A percentile compares a stretch with the other conserved stretches of the same genome.
These are phyloP conservation scores for Cyphellophora attinorum DNA, from an alignment of 2,329 filamentous ascomycete species.

Conservation along the genomic window DNA sequence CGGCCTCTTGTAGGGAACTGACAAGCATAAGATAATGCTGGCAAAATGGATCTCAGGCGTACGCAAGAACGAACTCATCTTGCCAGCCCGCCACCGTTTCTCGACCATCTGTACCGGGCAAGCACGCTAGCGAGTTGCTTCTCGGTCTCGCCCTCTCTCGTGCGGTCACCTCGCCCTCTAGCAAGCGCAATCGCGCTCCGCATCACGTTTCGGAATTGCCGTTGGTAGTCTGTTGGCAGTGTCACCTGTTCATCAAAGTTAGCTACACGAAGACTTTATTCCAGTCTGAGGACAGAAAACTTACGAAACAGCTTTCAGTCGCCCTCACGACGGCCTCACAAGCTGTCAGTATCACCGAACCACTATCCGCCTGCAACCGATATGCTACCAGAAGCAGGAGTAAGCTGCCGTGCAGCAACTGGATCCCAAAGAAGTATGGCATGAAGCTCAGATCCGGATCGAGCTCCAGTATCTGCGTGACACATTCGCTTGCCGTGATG, in stretches of 20 bases:
- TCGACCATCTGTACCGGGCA: slow-evolving; percentile 46
- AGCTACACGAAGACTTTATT: no score
- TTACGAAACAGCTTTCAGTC: slow-evolving; percentile 39
- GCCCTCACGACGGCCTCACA: slow-evolving; percentile 43
- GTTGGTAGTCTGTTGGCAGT: slow-evolving; percentile 41
- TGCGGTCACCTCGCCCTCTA: slow-evolving; percentile 26
- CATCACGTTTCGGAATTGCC: slow-evolving; percentile 47
- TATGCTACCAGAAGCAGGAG: slow-evolving; percentile 41
- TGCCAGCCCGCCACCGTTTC: slow-evolving; percentile 29
- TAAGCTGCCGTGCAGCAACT: slow-evolving; percentile 42
- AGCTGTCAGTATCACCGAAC: slow-evolving; percentile 31
- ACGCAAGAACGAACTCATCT: slow-evolving; percentile 5
- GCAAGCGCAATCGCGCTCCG: slow-evolving; percentile 40
- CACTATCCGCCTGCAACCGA: slow-evolving; percentile 28
- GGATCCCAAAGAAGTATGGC: slow-evolving; percentile 45
- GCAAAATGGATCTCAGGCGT: neutral
- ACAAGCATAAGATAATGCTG: no score
- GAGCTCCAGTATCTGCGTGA: slow-evolving; percentile 36
- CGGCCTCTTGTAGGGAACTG: no score
- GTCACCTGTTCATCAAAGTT: slow-evolving; percentile 28
- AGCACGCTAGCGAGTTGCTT: slow-evolving; percentile 39
- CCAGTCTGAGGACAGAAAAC: no score
- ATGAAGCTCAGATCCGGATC: slow-evolving; percentile 44
- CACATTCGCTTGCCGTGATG: slow-evolving; percentile 36
- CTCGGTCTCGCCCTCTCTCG: slow-evolving; percentile 34